These are phyloP conservation scores for Pulicaria dysenterica DNA, from an alignment of 129 eudicot species.

Conservation along the genomic window DNA sequence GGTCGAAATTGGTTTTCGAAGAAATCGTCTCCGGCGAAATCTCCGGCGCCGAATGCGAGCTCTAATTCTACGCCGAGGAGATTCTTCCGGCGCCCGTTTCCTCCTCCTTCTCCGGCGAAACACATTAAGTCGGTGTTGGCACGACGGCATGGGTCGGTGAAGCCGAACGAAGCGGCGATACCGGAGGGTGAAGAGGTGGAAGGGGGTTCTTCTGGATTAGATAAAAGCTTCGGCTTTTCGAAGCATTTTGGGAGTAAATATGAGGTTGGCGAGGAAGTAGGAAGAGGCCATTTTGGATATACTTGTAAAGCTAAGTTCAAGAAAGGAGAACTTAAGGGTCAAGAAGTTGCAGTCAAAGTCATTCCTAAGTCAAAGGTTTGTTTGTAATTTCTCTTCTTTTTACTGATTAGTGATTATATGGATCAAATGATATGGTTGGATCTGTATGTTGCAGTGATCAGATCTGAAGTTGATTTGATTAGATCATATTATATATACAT, in stretches of 20 bases:
- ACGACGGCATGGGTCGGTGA: constrained; percentile 73
- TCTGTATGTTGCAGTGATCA: constrained; percentile 37
- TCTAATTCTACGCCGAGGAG: constrained; percentile 66
- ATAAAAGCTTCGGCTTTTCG: constrained; percentile 80
- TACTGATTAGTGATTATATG: constrained; percentile 5
- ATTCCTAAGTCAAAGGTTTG: constrained; percentile 86
- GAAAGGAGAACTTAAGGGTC: constrained; percentile 85
- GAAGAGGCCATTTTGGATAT: constrained; percentile 96
- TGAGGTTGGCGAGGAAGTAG: constrained; percentile 84
- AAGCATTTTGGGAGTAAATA: constrained; percentile 69
- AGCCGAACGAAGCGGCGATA: constrained; percentile 65
- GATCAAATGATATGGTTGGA: constrained; percentile 8
- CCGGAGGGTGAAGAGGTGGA: constrained; percentile 56
- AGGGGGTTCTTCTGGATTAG: constrained; percentile 51
- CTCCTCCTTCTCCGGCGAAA: constrained; percentile 97
- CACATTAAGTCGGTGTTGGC: constrained; percentile 73
- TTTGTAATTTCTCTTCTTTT: background rate
- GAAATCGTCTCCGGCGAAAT: constrained; percentile 65
- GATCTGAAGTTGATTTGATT: constrained; percentile 40
- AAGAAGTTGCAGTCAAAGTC: constrained; percentile 90
- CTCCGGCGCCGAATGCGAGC: constrained; percentile 63
- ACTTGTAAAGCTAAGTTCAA: constrained; percentile 75
- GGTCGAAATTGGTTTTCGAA: constrained; percentile 71
- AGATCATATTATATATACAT: constrained; percentile 9
- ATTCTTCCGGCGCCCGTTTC: constrained; percentile 70